A percentile compares a stretch with the other conserved stretches of the same genome.
phyloP scores from a whole-genome alignment of 2,329 filamentous ascomycete genomes.

The Penicillium sp. region DNA sequence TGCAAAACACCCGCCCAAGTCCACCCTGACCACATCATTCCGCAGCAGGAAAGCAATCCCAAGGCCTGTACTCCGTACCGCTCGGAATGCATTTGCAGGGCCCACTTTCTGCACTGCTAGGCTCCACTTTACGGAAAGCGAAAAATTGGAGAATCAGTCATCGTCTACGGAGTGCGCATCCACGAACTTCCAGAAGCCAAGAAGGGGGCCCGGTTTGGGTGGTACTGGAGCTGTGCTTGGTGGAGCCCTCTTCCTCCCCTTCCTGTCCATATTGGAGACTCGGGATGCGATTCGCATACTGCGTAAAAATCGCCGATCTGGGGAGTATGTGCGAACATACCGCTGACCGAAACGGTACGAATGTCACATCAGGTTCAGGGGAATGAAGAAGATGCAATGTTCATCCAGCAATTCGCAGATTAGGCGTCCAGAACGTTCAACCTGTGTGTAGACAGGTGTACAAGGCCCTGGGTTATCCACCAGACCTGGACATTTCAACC shows the following conservation, averaged over 20 bases:
- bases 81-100: conserved; percentile 23
- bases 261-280: neutral
- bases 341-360: conserved; percentile 15
- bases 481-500: neutral
- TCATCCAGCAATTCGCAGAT: no score
- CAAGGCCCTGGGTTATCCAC: neutral
- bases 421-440: neutral
- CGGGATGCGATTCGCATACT: neutral
- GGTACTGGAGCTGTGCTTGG: neutral
- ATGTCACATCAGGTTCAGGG: neutral
- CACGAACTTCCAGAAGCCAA: conserved; percentile 28
- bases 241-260: neutral
- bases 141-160: conserved; percentile 20
- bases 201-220: conserved; percentile 2
- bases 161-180: neutral
- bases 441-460: neutral
- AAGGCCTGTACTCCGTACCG: conserved; percentile 19
- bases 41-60: conserved; percentile 21
- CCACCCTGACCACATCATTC: conserved; percentile 12
- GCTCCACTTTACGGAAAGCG: conserved; percentile 15
- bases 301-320: conserved; percentile 24
- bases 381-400: neutral
- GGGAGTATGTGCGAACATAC: conserved; percentile 20
- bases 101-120: conserved; percentile 29
- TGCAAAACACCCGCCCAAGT: conserved; percentile 20